Conservation (phyloP, 2,329 filamentous ascomycete genomes). For the Colletotrichum musicola region DNA sequence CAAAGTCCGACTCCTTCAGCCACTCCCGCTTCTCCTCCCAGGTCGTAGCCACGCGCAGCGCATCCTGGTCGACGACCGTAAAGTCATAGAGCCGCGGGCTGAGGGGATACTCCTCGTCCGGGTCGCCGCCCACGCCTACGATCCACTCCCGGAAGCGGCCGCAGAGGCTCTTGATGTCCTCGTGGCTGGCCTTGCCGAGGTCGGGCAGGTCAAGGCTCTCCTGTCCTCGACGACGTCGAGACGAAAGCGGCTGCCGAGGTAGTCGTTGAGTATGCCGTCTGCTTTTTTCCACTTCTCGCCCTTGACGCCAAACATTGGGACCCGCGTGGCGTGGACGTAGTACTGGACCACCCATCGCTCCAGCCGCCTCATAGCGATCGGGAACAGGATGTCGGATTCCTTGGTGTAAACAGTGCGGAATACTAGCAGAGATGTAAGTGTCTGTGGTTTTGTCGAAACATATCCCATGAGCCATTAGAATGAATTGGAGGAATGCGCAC, state of each 20-base stretch:
- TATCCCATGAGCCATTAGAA: no score
- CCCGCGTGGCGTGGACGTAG: not conserved
- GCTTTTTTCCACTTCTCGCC: not conserved
- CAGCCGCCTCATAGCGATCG: not conserved
- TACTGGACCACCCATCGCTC: not conserved
- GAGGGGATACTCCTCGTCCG: not conserved
- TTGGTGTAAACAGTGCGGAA: not conserved
- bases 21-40: conserved; percentile 1
- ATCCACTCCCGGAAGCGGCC: not conserved
- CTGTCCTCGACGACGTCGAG: not conserved
- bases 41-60: not conserved
- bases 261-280: not conserved
- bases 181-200: not conserved
- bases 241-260: not conserved
- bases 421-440: not conserved
- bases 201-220: not conserved
- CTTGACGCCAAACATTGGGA: not conserved
- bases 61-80: not conserved
- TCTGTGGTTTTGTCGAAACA: not conserved
- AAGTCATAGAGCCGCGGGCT: not conserved
- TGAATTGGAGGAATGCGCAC: not conserved
- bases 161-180: not conserved
- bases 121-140: not conserved
- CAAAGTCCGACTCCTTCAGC: not conserved
- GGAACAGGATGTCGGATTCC: not conserved